Base-by-base conservation (phyloP, 495 filamentous ascomycete genomes). In the Diplogelasinospora grovesii region DNA sequence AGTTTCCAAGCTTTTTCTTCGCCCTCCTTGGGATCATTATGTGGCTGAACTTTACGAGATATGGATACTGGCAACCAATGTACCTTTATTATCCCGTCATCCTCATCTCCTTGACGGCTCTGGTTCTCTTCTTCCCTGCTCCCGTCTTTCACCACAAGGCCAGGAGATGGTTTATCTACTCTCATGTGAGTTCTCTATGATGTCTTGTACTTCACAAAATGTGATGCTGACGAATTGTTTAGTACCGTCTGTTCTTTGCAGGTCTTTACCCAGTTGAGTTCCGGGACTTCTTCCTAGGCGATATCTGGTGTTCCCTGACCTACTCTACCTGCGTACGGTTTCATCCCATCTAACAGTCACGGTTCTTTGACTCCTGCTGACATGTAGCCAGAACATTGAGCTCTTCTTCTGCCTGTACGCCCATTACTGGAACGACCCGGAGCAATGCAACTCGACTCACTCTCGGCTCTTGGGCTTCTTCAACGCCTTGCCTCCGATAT, bases 361-460 rank as follows among this genome's bases (percentile, higher is more conserved):
- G 14, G 16, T 3, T 13, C 28, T 16, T 5, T 2, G 45, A 7
- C 22, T 29, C 2, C 5, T 18, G 27, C 41, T 45, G 21, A 49
- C 34, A 27, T 22, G 5, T 5, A 11, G 9, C 8, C 34, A 81
- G 84, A 96, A 97, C 54, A 77, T 97, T 36, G 82, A 82, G 50
- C 71, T 97, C 3, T 96, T 97, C 61, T 95, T 95, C 55, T 98
- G 92, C 57, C 77, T 98, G 8, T 97, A 97, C 53, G 78, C 83
- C 4, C 62, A 77, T 22, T 52, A 74, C 23, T 98, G 88, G 87
- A 49, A 66, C 18, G 62, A 85, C 35, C 85, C 86, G 1, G 45
- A 59, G 1, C 70, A 77, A 48, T 98, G 92, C 62, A 97, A 92
- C 55, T 95, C 89, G 0, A 80, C 71, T 16, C 79, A 93, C 54